These are phyloP conservation scores for Ophiostoma pallidulum DNA, from an alignment of 2,329 filamentous ascomycete genomes.

Conservation along the genomic window DNA sequence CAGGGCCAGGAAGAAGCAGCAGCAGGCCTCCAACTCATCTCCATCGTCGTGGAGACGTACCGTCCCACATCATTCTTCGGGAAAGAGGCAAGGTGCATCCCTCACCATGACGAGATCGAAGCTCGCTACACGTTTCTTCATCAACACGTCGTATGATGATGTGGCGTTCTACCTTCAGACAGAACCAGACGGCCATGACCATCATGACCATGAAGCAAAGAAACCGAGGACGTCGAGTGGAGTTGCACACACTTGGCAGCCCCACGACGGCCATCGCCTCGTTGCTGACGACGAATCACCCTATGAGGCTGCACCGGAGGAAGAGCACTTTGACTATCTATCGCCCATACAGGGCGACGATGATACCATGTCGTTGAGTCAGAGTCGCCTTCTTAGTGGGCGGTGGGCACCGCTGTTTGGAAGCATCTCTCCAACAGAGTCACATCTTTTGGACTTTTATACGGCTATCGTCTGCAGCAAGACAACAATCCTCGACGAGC, in stretches of 20 bases:
- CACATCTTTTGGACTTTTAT: conserved; percentile 5
- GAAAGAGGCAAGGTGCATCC: too few species aligned
- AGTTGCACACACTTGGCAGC: neutral
- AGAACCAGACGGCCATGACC: neutral
- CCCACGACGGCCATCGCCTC: too few species aligned
- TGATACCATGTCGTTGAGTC: neutral
- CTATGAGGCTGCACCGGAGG: too few species aligned
- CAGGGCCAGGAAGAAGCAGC: neutral
- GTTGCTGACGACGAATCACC: too few species aligned
- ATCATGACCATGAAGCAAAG: neutral
- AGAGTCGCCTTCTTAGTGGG: neutral
- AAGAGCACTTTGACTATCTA: neutral
- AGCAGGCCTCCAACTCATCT: neutral
- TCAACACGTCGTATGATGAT: conserved; percentile 5
- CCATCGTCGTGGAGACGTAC: neutral
- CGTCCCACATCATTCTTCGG: neutral
- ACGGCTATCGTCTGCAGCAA: conserved; percentile 1
- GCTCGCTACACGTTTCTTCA: neutral
- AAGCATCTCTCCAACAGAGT: conserved; percentile 2
- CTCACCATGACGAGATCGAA: neutral
- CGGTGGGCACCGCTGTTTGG: conserved; percentile 3
- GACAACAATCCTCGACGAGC: conserved; percentile 8
- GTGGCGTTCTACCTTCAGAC: neutral
- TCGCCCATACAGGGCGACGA: neutral
- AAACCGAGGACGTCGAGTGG: neutral